Evolutionary conservation across 2,329 filamentous ascomycete genomes (phyloP), one percentile per base, ranked within the genome.

Genomic region (Pseudohalonectria lignicola): DNA sequence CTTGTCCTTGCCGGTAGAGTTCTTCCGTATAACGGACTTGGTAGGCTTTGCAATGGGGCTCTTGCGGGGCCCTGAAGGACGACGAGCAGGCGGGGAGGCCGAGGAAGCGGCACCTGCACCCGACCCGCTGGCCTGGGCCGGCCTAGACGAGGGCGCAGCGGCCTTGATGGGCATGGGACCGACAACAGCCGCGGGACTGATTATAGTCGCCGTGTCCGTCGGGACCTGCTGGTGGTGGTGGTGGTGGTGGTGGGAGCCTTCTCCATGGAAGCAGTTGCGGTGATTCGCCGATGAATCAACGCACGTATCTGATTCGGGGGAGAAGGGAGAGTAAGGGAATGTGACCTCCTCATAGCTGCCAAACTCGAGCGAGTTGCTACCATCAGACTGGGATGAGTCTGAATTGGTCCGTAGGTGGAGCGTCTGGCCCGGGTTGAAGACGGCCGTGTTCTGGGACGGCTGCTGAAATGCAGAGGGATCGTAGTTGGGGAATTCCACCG

Each of bases 371-470:
- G 80, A 66, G 57, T 72, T 67, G 57, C 76, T 59, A 49, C 79
- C 76, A 25, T 88, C 82, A 2, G 83, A 79, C 47, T 79, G 75
- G 1, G 84, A 92, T 3, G 86, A 92, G 51, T 93, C 86, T 4
- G 88, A 94, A 50, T 82, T 79, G 39, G 82, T 88, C 48, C 88
- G 77, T 52, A 94, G 73, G 63, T 95, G 90, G 37, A 96, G 67
- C 1, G 87, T 93, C 62, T 94, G 84, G 44, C 82, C 78, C 2
- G 90, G 90, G 61, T 95, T 94, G 68, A 94, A 93, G 53, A 94
- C 88, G 47, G 84, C 79, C 30, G 67, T 59, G 44, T 67, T 74
- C 37, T 74, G 72, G 5, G 65, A 55, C 41, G 67, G 64, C 37
- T 57, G 59, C 36, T 60, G 56, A 42, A 62, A 61, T 7, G 79